These are phyloP conservation scores for Plasmopara viticola DNA, from an alignment of 352 stramenopile species.

Conservation along the genomic window DNA sequence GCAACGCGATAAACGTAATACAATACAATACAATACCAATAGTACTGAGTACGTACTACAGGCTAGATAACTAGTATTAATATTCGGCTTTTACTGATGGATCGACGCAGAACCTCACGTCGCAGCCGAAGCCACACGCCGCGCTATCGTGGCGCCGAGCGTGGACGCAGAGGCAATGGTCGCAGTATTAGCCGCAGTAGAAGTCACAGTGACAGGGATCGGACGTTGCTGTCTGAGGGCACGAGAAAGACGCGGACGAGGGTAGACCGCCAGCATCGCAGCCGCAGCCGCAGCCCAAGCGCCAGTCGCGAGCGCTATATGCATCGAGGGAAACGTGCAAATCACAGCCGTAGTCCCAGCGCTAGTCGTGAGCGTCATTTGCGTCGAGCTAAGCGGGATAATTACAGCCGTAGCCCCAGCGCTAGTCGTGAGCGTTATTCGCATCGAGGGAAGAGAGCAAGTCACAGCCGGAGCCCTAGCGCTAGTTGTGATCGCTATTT, in stretches of 20 bases:
- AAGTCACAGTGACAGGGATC: conserved; percentile 12
- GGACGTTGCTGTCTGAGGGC: neutral
- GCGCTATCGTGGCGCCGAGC: conserved; percentile 13
- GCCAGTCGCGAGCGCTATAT: neutral
- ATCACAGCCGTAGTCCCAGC: neutral
- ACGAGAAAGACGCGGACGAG: neutral
- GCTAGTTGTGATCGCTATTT: conserved; percentile 16
- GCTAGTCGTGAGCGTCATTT: conserved; percentile 16
- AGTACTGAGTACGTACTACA: too few species aligned
- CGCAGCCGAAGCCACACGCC: conserved; percentile 29
- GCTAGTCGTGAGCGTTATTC: neutral
- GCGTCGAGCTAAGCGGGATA: neutral
- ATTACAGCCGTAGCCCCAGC: neutral
- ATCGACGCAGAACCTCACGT: conserved; percentile 13
- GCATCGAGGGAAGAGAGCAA: neutral
- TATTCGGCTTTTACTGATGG: conserved; percentile 8
- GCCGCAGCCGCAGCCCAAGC: conserved; percentile 6
- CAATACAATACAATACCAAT: too few species aligned
- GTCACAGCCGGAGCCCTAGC: conserved; percentile 8
- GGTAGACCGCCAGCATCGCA: conserved; percentile 9
- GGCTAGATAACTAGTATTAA: too few species aligned
- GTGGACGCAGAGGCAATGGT: conserved; percentile 10
- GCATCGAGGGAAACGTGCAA: neutral
- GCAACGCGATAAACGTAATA: too few species aligned
- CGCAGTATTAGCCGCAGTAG: conserved; percentile 18